A percentile compares a stretch with the other conserved stretches of the same genome.
Evolutionary conservation across 2,329 filamentous ascomycete genomes (phyloP).

Genomic region (Exophiala calicioides): DNA sequence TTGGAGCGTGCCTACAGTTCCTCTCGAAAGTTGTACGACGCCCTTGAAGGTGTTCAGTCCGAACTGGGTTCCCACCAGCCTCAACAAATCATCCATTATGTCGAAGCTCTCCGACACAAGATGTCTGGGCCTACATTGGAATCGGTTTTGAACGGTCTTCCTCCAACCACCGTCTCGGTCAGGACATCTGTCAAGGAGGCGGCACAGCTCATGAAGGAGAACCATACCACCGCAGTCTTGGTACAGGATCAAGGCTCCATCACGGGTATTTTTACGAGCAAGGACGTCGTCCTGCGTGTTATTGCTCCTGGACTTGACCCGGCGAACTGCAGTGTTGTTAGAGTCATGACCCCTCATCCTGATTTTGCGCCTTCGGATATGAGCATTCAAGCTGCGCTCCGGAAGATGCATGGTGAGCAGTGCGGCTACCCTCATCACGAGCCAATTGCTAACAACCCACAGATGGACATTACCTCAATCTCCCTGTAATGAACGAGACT

Average conservation of each 20-base stretch:
- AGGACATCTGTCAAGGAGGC: conserved; percentile 96
- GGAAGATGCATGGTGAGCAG: conserved; percentile 94
- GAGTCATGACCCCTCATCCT: conserved; percentile 98
- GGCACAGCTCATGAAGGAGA: conserved; percentile 95
- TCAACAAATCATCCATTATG: conserved; percentile 98
- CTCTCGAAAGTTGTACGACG: conserved; percentile 97
- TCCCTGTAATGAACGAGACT: conserved; percentile 95
- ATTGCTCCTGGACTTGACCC: conserved; percentile 96
- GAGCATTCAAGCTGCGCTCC: conserved; percentile 95
- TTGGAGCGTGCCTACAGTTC: conserved; percentile 95
- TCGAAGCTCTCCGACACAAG: conserved; percentile 89
- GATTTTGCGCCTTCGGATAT: conserved; percentile 99
- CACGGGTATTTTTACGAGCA: conserved; percentile 98
- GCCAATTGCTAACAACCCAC: conserved; percentile 17
- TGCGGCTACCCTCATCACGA: not conserved
- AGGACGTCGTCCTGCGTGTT: conserved; percentile 96
- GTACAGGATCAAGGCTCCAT: conserved; percentile 97
- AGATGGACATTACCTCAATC: conserved; percentile 98
- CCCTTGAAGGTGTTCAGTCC: conserved; percentile 94
- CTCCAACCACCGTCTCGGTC: conserved; percentile 92
- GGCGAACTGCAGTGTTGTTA: conserved; percentile 91
- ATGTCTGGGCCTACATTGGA: conserved; percentile 98
- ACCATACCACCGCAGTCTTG: conserved; percentile 93
- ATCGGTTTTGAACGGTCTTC: conserved; percentile 86
- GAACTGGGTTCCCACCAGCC: conserved; percentile 94